phyloP scores from a whole-genome alignment of 768 basidiomycete species.

The Podaxis sp. region DNA sequence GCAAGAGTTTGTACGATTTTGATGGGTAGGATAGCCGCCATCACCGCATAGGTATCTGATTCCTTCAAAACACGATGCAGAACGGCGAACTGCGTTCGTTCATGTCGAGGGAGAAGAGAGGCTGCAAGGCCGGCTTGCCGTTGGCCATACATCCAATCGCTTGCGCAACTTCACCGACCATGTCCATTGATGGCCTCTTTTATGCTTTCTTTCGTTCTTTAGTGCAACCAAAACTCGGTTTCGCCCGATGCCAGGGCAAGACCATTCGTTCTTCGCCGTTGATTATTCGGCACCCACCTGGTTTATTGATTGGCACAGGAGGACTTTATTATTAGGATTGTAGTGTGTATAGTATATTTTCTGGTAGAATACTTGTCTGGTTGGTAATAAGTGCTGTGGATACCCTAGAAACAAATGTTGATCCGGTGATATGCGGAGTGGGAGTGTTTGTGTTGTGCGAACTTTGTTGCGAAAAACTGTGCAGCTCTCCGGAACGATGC shows the following conservation, averaged over 20 bases:
- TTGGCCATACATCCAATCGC: neutral
- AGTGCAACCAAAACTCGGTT: constrained; percentile 4
- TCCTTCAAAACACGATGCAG: neutral
- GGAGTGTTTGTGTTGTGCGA: constrained; percentile 30
- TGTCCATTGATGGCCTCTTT: neutral
- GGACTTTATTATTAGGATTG: neutral
- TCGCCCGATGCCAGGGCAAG: neutral
- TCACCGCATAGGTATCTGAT: neutral
- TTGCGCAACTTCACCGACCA: neutral
- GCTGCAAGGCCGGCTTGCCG: neutral
- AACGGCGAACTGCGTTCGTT: neutral
- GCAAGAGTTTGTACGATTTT: constrained; percentile 30
- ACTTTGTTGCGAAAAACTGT: constrained; percentile 74
- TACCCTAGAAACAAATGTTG: constrained; percentile 3
- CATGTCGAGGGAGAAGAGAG: neutral
- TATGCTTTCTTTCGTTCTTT: constrained; percentile 5
- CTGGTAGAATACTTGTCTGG: constrained; percentile 1
- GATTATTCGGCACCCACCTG: neutral
- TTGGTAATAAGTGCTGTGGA: neutral
- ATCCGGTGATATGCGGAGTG: constrained; percentile 13
- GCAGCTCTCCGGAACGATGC: constrained; percentile 68
- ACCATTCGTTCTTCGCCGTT: neutral
- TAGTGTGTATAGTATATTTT: constrained; percentile 8
- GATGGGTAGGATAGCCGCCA: neutral
- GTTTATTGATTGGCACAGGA: neutral